phyloP scores from a whole-genome alignment of 306 rosid species.

The Parietaria judaica region DNA sequence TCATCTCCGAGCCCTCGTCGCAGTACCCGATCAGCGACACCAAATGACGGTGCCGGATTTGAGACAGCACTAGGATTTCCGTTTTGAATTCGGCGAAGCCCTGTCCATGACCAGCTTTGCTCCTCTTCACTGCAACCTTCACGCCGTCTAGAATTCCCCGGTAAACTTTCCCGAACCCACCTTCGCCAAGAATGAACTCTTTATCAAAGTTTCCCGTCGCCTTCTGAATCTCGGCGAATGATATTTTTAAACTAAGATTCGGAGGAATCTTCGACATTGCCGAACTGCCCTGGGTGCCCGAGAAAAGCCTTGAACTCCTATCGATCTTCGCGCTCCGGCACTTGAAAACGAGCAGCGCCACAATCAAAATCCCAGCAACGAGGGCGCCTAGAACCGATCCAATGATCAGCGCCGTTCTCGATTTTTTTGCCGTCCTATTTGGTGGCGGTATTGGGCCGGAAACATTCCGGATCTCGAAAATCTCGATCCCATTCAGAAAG shows the following conservation, averaged over 20 bases:
- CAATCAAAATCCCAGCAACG: conserved; percentile 6
- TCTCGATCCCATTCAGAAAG: conserved; percentile 42
- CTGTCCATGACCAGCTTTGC: conserved; percentile 41
- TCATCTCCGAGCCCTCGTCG: conserved; percentile 47
- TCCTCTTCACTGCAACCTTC: conserved; percentile 41
- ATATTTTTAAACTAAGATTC: conserved; percentile 31
- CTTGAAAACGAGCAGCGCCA: conserved; percentile 13
- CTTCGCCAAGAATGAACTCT: conserved; percentile 30
- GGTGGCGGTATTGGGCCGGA: background rate
- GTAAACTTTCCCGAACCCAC: conserved; percentile 53
- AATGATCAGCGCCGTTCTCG: background rate
- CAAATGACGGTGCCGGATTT: conserved; percentile 35
- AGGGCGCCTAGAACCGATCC: conserved; percentile 22
- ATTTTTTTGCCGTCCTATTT: background rate
- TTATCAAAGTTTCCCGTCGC: conserved; percentile 35
- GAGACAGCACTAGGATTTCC: conserved; percentile 39
- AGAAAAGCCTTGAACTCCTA: conserved; percentile 16
- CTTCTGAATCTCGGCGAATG: conserved; percentile 25
- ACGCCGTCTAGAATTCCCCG: conserved; percentile 24
- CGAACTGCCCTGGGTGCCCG: conserved; percentile 22
- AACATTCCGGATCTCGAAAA: conserved; percentile 20
- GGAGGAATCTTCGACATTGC: conserved; percentile 20
- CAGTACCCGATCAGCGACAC: conserved; percentile 52
- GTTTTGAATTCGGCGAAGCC: conserved; percentile 39
- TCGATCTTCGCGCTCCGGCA: conserved; percentile 11